These are phyloP conservation scores for Trichoderma asperellum DNA, from an alignment of 2,329 filamentous ascomycete genomes.

Conservation along the genomic window DNA sequence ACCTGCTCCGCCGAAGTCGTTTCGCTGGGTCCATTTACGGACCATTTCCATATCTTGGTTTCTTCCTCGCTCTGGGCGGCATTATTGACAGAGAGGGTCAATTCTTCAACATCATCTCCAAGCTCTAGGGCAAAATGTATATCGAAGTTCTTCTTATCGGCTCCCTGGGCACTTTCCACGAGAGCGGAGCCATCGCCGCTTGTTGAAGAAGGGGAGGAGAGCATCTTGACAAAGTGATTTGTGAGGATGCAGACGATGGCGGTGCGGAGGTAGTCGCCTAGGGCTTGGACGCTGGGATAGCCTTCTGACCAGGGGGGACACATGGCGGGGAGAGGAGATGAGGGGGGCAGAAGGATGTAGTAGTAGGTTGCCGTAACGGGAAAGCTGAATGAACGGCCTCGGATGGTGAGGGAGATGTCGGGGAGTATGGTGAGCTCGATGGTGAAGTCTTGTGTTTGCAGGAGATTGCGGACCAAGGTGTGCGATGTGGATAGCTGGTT, in stretches of 20 bases:
- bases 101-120: slow-evolving; percentile 23
- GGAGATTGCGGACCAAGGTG: slow-evolving; percentile 48
- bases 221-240: slow-evolving; percentile 40
- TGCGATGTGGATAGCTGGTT: slow-evolving; percentile 50
- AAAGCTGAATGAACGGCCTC: slow-evolving; percentile 49
- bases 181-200: slow-evolving; percentile 32
- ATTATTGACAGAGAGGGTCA: slow-evolving; percentile 35
- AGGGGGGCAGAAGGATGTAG: slow-evolving; percentile 46
- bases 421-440: slow-evolving; percentile 54
- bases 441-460: slow-evolving; percentile 48
- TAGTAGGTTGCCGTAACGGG: slow-evolving; percentile 53
- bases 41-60: slow-evolving; percentile 41
- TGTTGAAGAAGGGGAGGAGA: slow-evolving; percentile 24
- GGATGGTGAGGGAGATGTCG: slow-evolving; percentile 48
- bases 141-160: slow-evolving; percentile 37
- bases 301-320: slow-evolving; percentile 51
- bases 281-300: slow-evolving; percentile 50
- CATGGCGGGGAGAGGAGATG: slow-evolving; percentile 42
- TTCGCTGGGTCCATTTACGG: slow-evolving; percentile 30
- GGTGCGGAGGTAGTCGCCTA: slow-evolving; percentile 52
- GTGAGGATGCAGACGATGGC: slow-evolving; percentile 49
- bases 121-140: slow-evolving; percentile 41
- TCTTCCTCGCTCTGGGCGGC: slow-evolving; percentile 29
- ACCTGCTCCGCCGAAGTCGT: slow-evolving; percentile 33
- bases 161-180: slow-evolving; percentile 40